Conservation (phyloP, 306 rosid genomes). For the Pachyrhizus erosus region DNA sequence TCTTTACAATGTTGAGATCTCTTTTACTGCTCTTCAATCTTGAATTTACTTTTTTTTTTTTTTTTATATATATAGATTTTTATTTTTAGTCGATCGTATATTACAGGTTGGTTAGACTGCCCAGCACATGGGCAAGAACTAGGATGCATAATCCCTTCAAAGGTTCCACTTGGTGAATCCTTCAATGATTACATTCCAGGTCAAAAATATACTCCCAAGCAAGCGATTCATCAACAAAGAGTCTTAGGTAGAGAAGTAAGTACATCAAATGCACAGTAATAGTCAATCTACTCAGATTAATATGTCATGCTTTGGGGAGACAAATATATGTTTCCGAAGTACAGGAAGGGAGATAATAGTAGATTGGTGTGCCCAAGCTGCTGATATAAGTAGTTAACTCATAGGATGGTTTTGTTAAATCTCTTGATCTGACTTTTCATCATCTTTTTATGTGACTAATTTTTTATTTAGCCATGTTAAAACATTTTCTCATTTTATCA, state of each 20-base stretch:
- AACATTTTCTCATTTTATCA: slow-evolving; percentile 12
- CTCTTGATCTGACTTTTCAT: slow-evolving; percentile 18
- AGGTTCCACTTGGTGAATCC: slow-evolving; percentile 92
- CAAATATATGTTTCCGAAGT: neutral
- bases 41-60: neutral
- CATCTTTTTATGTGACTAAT: slow-evolving; percentile 16
- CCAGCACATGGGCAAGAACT: slow-evolving; percentile 79
- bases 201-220: slow-evolving; percentile 85
- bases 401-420: slow-evolving; percentile 26
- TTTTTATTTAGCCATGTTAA: neutral
- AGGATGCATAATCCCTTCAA: slow-evolving; percentile 84
- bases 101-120: slow-evolving; percentile 95
- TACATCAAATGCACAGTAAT: slow-evolving; percentile 13
- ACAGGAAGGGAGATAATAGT: neutral
- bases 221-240: slow-evolving; percentile 88
- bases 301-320: slow-evolving; percentile 15
- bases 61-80: neutral
- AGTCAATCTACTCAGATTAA: slow-evolving; percentile 33
- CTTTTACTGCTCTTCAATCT: slow-evolving; percentile 11
- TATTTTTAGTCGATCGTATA: slow-evolving; percentile 35
- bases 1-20: neutral
- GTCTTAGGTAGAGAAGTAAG: slow-evolving; percentile 89
- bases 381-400: slow-evolving; percentile 18
- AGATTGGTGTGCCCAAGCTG: neutral
- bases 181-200: slow-evolving; percentile 71